Evolutionary conservation across 441 rosid genomes (phyloP).

Genomic region (Populus tomentosa): DNA sequence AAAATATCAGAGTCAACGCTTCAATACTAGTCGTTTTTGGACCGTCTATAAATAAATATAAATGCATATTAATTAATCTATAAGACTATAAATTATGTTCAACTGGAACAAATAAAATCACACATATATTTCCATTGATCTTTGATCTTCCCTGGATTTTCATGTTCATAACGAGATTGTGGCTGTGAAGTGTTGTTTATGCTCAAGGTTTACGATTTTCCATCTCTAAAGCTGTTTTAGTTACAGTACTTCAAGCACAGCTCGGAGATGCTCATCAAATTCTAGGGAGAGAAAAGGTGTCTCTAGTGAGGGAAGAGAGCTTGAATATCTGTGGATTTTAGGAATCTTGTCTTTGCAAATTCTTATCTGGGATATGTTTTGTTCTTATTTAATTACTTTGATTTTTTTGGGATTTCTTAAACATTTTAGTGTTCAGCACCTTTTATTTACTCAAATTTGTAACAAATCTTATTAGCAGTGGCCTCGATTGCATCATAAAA

Average conservation of each 20-base stretch:
- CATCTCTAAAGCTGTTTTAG: constrained; percentile 24
- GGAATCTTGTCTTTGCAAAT: background rate
- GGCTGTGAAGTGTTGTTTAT: background rate
- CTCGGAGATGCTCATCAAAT: constrained; percentile 1
- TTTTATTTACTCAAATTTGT: background rate
- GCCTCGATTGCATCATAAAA: background rate
- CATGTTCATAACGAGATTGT: constrained; percentile 17
- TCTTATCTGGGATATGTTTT: constrained; percentile 24
- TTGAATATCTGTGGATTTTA: background rate
- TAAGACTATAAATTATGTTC: background rate
- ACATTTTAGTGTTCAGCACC: background rate
- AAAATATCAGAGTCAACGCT: constrained; percentile 13
- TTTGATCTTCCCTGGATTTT: constrained; percentile 5
- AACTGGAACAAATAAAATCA: too few relatives aligned
- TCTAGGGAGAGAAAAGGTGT: background rate
- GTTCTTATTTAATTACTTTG: background rate
- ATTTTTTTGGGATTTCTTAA: background rate
- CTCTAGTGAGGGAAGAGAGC: background rate
- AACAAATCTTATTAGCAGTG: background rate
- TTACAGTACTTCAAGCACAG: background rate
- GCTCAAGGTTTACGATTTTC: constrained; percentile 28
- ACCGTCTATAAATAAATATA: background rate
- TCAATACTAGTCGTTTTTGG: background rate
- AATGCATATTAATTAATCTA: background rate
- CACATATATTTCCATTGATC: too few relatives aligned